Evolutionary conservation across 148 eudicot genomes (phyloP).

Genomic region (Hydrangea macrophylla): DNA sequence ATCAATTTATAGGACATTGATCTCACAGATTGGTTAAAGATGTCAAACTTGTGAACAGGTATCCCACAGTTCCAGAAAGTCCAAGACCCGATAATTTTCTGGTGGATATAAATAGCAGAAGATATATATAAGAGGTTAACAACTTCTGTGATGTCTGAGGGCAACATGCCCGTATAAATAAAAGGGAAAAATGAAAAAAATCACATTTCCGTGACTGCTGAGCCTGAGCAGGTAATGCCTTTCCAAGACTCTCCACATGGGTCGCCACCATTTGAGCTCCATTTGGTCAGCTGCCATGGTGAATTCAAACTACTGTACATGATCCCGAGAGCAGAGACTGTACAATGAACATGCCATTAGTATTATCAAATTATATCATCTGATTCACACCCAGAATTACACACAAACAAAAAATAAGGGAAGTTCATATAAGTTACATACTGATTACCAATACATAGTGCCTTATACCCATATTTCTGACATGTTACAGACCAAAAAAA

Average conservation of each 20-base stretch:
- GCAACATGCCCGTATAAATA: background rate
- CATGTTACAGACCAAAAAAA: no score
- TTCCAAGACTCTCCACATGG: slow-evolving; percentile 91
- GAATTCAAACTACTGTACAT: slow-evolving; percentile 76
- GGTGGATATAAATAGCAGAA: slow-evolving; percentile 20
- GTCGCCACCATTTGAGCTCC: slow-evolving; percentile 75
- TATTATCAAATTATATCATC: background rate
- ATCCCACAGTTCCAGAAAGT: slow-evolving; percentile 73
- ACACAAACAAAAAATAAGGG: no score
- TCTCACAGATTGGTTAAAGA: slow-evolving; percentile 72
- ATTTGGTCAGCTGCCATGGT: slow-evolving; percentile 66
- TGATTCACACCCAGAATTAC: no score
- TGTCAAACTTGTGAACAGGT: slow-evolving; percentile 54
- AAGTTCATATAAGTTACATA: no score
- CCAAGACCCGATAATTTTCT: slow-evolving; percentile 70
- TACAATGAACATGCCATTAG: slow-evolving; percentile 16
- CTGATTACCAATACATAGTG: no score
- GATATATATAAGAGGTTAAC: slow-evolving; percentile 18
- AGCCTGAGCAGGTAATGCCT: slow-evolving; percentile 82
- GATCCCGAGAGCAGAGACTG: slow-evolving; percentile 62
- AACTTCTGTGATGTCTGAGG: background rate
- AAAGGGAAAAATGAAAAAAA: background rate
- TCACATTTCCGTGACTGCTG: slow-evolving; percentile 76
- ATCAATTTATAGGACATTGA: background rate
- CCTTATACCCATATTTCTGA: no score